Conservation (phyloP, 2,329 filamentous ascomycete species). For the Penicillium sp. region DNA sequence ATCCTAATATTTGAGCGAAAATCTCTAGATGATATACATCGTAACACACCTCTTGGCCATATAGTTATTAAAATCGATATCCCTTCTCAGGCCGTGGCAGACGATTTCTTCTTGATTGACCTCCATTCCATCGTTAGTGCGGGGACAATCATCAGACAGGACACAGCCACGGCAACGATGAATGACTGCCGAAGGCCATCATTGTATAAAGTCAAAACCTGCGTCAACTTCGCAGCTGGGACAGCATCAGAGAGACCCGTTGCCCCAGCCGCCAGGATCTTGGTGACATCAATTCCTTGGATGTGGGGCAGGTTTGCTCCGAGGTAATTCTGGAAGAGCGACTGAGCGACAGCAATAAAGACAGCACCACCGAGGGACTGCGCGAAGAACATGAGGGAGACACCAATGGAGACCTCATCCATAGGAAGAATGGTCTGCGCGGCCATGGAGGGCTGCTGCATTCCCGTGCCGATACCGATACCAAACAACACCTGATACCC, state of each 20-base stretch:
- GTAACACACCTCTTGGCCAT: not conserved
- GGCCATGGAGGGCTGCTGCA: constrained; percentile 19
- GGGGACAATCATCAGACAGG: constrained; percentile 11
- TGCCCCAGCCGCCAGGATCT: constrained; percentile 13
- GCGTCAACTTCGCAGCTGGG: constrained; percentile 10
- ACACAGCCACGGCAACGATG: constrained; percentile 14
- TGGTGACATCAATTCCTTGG: constrained; percentile 9
- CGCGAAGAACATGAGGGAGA: constrained; percentile 19
- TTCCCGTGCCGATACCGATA: constrained; percentile 15
- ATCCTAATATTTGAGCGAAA: too few species aligned
- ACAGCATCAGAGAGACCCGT: constrained; percentile 10
- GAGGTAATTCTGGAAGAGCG: constrained; percentile 18
- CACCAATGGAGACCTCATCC: constrained; percentile 17
- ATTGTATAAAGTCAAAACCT: constrained; percentile 17
- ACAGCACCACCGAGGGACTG: constrained; percentile 21
- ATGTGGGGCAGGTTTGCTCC: constrained; percentile 7
- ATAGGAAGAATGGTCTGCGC: constrained; percentile 15
- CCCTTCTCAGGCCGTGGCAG: not conserved
- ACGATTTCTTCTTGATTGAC: constrained; percentile 11
- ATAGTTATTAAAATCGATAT: too few species aligned
- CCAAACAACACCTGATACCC: constrained; percentile 22
- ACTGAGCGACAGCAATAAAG: constrained; percentile 19
- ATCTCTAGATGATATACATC: too few species aligned
- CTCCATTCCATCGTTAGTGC: constrained; percentile 16
- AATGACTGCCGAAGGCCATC: constrained; percentile 13